Base-by-base conservation (phyloP, 805 yeast genomes). In the Cyberlindnera subsufficiens region DNA sequence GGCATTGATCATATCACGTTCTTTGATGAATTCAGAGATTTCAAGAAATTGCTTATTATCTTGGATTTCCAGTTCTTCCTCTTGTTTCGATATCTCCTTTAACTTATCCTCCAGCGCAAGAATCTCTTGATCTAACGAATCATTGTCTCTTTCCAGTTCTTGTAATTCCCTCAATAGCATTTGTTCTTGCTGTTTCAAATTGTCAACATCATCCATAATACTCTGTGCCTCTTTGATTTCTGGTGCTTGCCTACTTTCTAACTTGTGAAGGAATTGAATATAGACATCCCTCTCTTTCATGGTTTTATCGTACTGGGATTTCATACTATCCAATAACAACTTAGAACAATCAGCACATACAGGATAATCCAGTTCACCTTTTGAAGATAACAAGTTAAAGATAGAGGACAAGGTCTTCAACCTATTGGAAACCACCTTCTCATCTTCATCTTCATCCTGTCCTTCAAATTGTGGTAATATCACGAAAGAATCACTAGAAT, bases 291-390 rank as follows among this genome's bases (percentile, higher is more conserved):
- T 79, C 54, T 91, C 96, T 47, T 72, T 73, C 16, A 83, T 76
- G 5, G 82, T 75, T 42, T 78, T 85, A 46, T 85, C 91, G 59
- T 85, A 85, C 51, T 81, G 81, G 11, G 67, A 60, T 54, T 80
- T 82, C 60, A 88, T 70, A 43, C 80, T 81, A 9, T 76, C 79
- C 10, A 84, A 67, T 20, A 91, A 62, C 17, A 72, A 59, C 35
- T 73, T 77, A 6, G 93, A 84, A 61, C 99, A 93, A 35, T 90
- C 97, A 19, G 72, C 72, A 54, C 98, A 91, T 14, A 93, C 78
- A 0, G 99, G 99, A 55, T 79, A 80, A 49, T 87, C 95, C 14
- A 91, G 72, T 46, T 82, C 88, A 40, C 82, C 81, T 47, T 84
- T 82, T 5, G 75, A 69, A 0, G 93, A 82, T 6, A 91, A 63